Evolutionary conservation across 2,329 filamentous ascomycete species (phyloP).

Genomic region (Chaetomiaceae sp.): DNA sequence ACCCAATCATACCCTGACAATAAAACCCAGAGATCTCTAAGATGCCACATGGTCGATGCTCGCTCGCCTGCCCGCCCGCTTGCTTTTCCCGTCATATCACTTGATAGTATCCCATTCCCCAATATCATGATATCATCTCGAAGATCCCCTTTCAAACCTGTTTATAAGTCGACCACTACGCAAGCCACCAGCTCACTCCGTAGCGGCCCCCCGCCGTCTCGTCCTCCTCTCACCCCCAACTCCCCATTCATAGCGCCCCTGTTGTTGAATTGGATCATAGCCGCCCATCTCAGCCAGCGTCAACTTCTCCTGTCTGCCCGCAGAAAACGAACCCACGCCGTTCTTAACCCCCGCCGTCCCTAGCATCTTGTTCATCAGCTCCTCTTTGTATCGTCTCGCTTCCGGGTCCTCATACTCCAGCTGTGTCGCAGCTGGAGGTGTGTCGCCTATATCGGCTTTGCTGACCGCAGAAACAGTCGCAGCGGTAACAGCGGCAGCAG

Average conservation of each 20-base stretch:
- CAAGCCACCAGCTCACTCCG: background rate
- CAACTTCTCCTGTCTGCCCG: slow-evolving; percentile 10
- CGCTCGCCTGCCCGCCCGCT: background rate
- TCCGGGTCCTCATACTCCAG: slow-evolving; percentile 51
- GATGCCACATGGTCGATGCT: background rate
- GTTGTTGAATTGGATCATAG: slow-evolving; percentile 5
- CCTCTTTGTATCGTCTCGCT: slow-evolving; percentile 41
- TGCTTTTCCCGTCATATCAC: background rate
- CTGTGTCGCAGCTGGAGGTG: slow-evolving; percentile 45
- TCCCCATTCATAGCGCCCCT: background rate
- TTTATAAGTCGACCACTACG: background rate
- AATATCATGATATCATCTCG: background rate
- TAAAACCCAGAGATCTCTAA: background rate
- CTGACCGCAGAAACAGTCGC: slow-evolving; percentile 19
- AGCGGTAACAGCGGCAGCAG: background rate
- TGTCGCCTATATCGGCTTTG: slow-evolving; percentile 22
- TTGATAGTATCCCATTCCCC: background rate
- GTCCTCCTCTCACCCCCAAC: slow-evolving; percentile 8
- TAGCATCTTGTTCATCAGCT: slow-evolving; percentile 44
- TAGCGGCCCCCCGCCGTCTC: slow-evolving; percentile 4
- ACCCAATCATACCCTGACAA: background rate
- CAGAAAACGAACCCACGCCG: background rate
- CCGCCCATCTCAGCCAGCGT: slow-evolving; percentile 18
- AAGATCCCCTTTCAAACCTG: background rate
- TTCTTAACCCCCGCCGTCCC: slow-evolving; percentile 7